Conservation (phyloP, 75 land plant species). For the Larix kaempferi region DNA sequence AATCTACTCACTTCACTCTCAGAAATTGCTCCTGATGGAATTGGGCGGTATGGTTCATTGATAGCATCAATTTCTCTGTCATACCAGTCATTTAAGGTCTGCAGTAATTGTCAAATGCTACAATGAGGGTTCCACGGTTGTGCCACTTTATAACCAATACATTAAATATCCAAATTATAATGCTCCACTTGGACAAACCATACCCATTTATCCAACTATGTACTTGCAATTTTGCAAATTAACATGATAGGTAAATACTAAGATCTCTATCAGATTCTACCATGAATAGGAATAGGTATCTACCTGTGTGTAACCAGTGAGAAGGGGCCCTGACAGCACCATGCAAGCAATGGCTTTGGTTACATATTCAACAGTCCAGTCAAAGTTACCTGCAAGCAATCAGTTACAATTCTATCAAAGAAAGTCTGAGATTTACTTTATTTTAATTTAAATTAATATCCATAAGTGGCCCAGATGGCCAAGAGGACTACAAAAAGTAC, state of each 20-base stretch:
- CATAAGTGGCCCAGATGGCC: too few species aligned
- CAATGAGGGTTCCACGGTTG: constrained; percentile 1
- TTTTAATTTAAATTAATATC: too few species aligned
- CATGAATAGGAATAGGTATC: not conserved
- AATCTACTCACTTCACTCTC: constrained; percentile 77
- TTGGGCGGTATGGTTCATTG: constrained; percentile 99
- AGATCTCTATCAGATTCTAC: not conserved
- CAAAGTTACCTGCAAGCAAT: constrained; percentile 72
- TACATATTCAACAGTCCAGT: constrained; percentile 91
- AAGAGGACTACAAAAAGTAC: too few species aligned
- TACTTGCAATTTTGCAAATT: not conserved
- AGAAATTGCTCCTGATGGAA: constrained; percentile 97
- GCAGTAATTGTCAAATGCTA: not conserved
- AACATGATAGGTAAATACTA: not conserved
- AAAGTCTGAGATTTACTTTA: not conserved
- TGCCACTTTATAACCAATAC: not conserved
- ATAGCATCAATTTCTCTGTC: constrained; percentile 98
- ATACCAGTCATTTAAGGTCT: constrained; percentile 99
- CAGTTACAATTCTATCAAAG: not conserved
- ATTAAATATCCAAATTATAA: not conserved
- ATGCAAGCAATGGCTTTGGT: constrained; percentile 86
- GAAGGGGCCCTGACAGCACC: constrained; percentile 95
- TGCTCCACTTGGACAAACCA: not conserved
- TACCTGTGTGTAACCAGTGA: constrained; percentile 99
- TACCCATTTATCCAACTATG: not conserved